Percentiles rank a stretch among this genome's conserved stretches.
Evolutionary conservation across 495 filamentous ascomycete genomes (phyloP).

Genomic region (Tuber microsphaerosporum): DNA sequence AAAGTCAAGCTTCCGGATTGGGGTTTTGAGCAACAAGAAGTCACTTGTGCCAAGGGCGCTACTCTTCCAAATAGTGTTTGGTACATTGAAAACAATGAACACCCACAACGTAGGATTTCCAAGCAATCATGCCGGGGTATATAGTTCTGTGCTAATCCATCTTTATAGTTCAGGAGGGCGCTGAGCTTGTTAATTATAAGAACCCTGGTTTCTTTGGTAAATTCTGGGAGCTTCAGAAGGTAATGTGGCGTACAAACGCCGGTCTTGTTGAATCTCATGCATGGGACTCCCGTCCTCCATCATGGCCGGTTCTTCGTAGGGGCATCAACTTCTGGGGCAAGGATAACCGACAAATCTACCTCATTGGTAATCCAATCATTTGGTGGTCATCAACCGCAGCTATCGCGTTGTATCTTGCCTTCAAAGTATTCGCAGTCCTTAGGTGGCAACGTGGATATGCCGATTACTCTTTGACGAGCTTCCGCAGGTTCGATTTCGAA

Average conservation of each 20-base stretch:
- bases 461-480: slow-evolving; percentile 71
- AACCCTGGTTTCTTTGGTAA: slow-evolving; percentile 96
- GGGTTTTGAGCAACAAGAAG: slow-evolving; percentile 96
- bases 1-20: slow-evolving; percentile 97
- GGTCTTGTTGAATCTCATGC: slow-evolving; percentile 93
- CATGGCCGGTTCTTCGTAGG: slow-evolving; percentile 86
- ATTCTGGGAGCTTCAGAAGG: slow-evolving; percentile 98
- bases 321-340: slow-evolving; percentile 99
- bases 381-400: slow-evolving; percentile 90
- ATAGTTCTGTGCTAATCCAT: background rate
- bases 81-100: slow-evolving; percentile 87
- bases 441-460: slow-evolving; percentile 88
- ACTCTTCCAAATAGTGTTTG: slow-evolving; percentile 93
- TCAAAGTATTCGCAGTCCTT: slow-evolving; percentile 82
- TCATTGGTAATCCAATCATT: slow-evolving; percentile 89
- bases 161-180: slow-evolving; percentile 51
- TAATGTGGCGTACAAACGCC: slow-evolving; percentile 98
- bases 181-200: slow-evolving; percentile 90
- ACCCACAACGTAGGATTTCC: slow-evolving; percentile 51
- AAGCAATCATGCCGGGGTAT: background rate
- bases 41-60: slow-evolving; percentile 88
- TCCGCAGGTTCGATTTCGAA: slow-evolving; percentile 97
- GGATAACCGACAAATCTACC: slow-evolving; percentile 87
- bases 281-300: slow-evolving; percentile 91
- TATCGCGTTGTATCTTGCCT: slow-evolving; percentile 65